Evolutionary conservation across 148 eudicot genomes (phyloP).

Genomic region (Suaeda aralocaspica): DNA sequence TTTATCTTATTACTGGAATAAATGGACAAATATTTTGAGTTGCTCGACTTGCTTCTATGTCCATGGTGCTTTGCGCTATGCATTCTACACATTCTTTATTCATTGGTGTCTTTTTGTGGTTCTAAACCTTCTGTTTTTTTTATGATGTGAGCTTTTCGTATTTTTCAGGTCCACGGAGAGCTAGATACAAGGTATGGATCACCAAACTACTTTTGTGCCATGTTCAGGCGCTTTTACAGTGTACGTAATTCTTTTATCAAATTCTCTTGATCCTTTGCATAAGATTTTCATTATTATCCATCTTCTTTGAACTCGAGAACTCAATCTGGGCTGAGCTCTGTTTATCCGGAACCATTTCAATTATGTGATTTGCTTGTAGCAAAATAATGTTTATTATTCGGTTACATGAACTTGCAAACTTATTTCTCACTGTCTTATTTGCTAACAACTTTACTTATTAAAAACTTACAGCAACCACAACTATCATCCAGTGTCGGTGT

Average conservation of each 20-base stretch:
- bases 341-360: neutral
- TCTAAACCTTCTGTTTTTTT: neutral
- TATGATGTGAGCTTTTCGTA: neutral
- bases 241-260: slow-evolving; percentile 35
- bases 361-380: neutral
- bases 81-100: neutral
- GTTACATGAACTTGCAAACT: slow-evolving; percentile 2
- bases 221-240: slow-evolving; percentile 60
- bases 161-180: slow-evolving; percentile 69
- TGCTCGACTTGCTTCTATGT: neutral
- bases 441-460: neutral
- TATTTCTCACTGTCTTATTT: neutral
- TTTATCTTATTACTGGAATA: neutral
- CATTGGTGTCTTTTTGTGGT: slow-evolving; percentile 4
- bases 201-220: slow-evolving; percentile 46
- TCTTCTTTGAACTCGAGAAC: neutral
- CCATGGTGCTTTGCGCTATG: neutral
- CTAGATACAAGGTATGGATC: slow-evolving; percentile 75
- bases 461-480: slow-evolving; percentile 31
- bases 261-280: neutral
- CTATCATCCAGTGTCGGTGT: slow-evolving; percentile 59
- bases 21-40: neutral
- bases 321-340: neutral
- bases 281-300: neutral
- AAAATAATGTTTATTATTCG: neutral